Conservation (phyloP, 2,329 filamentous ascomycete species). For the Diplodia sapinea region DNA sequence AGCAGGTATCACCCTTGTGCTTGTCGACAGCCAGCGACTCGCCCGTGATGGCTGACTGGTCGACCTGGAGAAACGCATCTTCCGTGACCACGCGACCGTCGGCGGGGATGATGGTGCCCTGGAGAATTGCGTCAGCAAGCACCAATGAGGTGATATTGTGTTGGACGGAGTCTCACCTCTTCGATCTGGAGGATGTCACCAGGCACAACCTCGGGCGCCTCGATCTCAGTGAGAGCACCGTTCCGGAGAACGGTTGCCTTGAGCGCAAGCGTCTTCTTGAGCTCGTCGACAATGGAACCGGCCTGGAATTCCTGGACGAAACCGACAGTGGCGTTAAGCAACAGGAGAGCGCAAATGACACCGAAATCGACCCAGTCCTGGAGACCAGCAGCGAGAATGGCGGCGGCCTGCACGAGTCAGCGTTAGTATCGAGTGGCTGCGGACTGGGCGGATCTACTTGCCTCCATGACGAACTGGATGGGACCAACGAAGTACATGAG, state of each 20-base stretch:
- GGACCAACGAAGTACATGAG: conserved; percentile 82
- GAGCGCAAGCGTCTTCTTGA: conserved; percentile 88
- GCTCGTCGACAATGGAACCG: conserved; percentile 85
- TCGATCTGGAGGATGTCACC: conserved; percentile 90
- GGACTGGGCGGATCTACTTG: conserved; percentile 38
- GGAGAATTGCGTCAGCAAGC: neutral
- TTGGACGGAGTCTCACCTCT: conserved; percentile 56
- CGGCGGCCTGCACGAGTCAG: conserved; percentile 63
- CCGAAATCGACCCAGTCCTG: conserved; percentile 92
- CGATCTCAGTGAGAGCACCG: conserved; percentile 75
- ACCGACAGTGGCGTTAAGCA: conserved; percentile 85
- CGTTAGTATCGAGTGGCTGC: neutral
- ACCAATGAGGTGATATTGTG: neutral
- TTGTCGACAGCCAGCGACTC: conserved; percentile 93
- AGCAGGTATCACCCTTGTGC: conserved; percentile 79
- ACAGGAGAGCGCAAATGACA: conserved; percentile 81
- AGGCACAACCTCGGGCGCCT: conserved; percentile 82
- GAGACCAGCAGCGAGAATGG: conserved; percentile 80
- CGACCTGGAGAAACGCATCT: conserved; percentile 83
- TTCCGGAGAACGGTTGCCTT: conserved; percentile 88
- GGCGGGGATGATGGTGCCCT: conserved; percentile 84
- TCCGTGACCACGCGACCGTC: conserved; percentile 86
- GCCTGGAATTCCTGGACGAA: conserved; percentile 91
- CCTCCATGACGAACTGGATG: conserved; percentile 95
- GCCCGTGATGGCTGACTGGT: conserved; percentile 90